phyloP scores from a whole-genome alignment of 371 early-diverging fungal species.

The Entomophthora muscae region DNA sequence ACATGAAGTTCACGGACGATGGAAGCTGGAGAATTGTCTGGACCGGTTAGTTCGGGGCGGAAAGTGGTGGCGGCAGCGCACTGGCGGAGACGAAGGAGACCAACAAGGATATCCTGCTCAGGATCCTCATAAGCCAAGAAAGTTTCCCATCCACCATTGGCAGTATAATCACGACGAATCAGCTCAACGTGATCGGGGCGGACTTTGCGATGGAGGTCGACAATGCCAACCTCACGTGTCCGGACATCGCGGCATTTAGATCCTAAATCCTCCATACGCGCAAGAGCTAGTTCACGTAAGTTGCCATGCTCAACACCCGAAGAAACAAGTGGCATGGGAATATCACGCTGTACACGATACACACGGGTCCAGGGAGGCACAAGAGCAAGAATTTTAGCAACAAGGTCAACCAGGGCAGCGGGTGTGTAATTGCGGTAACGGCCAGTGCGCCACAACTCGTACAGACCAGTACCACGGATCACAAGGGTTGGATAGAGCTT shows the following conservation, averaged over 20 bases:
- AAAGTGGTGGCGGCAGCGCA: slow-evolving; percentile 75
- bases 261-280: slow-evolving; percentile 96
- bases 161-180: slow-evolving; percentile 96
- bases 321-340: slow-evolving; percentile 99
- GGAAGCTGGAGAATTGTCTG: slow-evolving; percentile 45
- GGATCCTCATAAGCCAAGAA: slow-evolving; percentile 99
- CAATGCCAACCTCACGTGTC: slow-evolving; percentile 99
- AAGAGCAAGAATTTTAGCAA: slow-evolving; percentile 90
- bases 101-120: slow-evolving; percentile 94
- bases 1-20: slow-evolving; percentile 99
- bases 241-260: slow-evolving; percentile 97
- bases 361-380: slow-evolving; percentile 99
- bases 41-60: slow-evolving; percentile 53
- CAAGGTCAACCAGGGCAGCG: slow-evolving; percentile 92
- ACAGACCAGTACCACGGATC: slow-evolving; percentile 98
- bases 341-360: slow-evolving; percentile 99
- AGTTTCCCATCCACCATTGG: slow-evolving; percentile 99
- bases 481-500: slow-evolving; percentile 99
- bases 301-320: slow-evolving; percentile 99
- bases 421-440: slow-evolving; percentile 98
- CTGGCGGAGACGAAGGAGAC: slow-evolving; percentile 92
- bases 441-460: slow-evolving; percentile 98
- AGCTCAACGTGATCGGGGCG: slow-evolving; percentile 90
- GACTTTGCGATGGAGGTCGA: slow-evolving; percentile 94
- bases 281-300: slow-evolving; percentile 91